Base-by-base conservation (phyloP, 2,329 filamentous ascomycete species). In the Niveomyces coronatus region DNA sequence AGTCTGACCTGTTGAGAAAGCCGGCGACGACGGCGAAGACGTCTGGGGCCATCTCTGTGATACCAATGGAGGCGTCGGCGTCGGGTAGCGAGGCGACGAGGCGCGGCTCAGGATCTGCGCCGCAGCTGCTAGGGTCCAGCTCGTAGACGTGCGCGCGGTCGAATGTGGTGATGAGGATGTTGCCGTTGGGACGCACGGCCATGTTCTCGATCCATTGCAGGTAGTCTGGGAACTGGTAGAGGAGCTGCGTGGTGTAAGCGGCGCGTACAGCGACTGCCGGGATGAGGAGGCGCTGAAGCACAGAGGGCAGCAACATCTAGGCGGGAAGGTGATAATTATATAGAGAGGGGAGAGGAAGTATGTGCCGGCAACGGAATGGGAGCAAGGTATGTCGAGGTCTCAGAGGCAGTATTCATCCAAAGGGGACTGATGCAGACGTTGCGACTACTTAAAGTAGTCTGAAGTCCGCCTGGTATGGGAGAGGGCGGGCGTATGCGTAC, bases 161-260 rank as follows among this genome's bases (percentile, higher is more conserved):
- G 16, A 46, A 39, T 5, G 46, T 45, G 6, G 40, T 46, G 15
- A 45, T 26, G 1, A 51, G 28, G 3, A 51, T 15, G 11, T 48
- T 27, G 9, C 49, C 45, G 17, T 49, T 52, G 3, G 33, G 29
- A 0, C 44, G 45, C 10, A 50, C 22, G 5, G 45, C 47, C 19
- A 50, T 35, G 22, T 47, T 50, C 30, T 50, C 50, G 18, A 49
- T 28, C 34, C 42, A 47, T 30, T 45, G 41, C 9, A 35, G 18
- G n/a, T 31, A 19, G 37, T 30, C 31, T 10, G 46, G 43, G 31
- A 48, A 48, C 14, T 45, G 46, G 26, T 44, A 30, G 5, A 40
- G 14, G 8, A 40, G 37, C 14, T 26, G 31, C 6, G 26, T 11
- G 10, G 31, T 40, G 26, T 30, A 40, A 1, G 26, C 19, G 13